Base-by-base conservation (phyloP, 2,329 filamentous ascomycete genomes). In the Shiraia sp. region DNA sequence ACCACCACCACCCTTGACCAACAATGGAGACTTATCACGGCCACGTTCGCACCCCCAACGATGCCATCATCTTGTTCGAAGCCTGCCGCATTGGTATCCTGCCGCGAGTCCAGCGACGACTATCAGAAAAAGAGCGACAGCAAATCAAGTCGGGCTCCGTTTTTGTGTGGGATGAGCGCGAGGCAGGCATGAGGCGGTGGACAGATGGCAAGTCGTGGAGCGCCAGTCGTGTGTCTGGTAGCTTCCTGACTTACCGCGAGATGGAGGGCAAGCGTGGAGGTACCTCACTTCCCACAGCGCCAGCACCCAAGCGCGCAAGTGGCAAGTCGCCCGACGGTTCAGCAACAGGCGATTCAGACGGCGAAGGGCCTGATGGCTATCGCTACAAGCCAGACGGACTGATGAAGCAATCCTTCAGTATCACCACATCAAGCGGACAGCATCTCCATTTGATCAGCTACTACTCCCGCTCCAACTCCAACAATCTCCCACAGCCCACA, bases 391-490 rank as follows among this genome's bases (percentile, higher is more conserved):
- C 88, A 8, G 93, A 99, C 61, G 93, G 93, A 1, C 80, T 99
- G 3, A 96, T 97, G 90, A 99, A 99, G 80, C 93, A 99, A 72
- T 97, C 93, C 0, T 99, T 97, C 78, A 97, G 92, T 74, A 97
- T 99, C 73, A 96, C 91, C 15, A 97, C 93, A 1, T 90, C 88
- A 1, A 85, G 79, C 26, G 82, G 90, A 53, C 90, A 96, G 61
- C 93, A 97, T 66, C 83, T 99, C 2, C 93, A 99, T 73, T 80
- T 99, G 36, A 99, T 99, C 73, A 96, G 92, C 59, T 99, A 99
- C 74, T 97, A 91, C 71, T 87, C 90, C 3, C 82, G 91, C 41
- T 88, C 88, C 19, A 83, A 89, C 44, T 82, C 87, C 19, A 80
- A 83, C 44, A 87, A 87, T 36, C 78, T 97, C 22, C 81, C 83